Base-by-base conservation (phyloP, 2,329 filamentous ascomycete genomes). In the Alternaria conjuncta region DNA sequence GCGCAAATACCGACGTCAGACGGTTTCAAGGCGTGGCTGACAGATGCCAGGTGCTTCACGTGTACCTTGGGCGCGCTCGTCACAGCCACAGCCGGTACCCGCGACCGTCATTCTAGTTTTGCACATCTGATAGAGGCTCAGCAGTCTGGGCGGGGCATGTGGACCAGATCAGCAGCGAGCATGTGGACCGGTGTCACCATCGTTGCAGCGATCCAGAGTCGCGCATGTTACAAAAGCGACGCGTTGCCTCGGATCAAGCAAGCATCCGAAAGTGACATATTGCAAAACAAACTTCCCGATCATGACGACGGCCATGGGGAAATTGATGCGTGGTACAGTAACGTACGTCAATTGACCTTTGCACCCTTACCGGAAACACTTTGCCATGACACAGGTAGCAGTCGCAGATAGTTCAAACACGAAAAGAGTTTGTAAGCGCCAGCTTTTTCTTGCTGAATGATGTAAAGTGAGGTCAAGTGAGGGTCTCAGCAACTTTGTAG, bases 321-420 rank as follows among this genome's bases (percentile, higher is more conserved):
- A 23, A 23, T 20, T 30, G 44, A 21, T 15, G 12, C 21, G 13
- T 46, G 12, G 44, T 21, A 23, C 21, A 15, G 20, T 46, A 15
- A 32, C 12, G 13, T 25, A 32, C 11, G 15, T 26, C 43, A 32
- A 65, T 64, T 64, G 60, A 63, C n/a, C 28, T 8, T 23, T 50
- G 26, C 21, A 43, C 47, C 25, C 53, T 36, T 41, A 46, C 55
- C 44, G 53, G 67, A 62, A 64, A 68, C 53, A n/a, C 62, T 56
- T 61, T 60, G 61, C 62, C 61, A 66, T 57, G 56, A 53, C 57
- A 51, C 53, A 50, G 46, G 65, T 67, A 57, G 72, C 67, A 66
- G 59, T 0, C 3, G 13, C 5, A 18, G 18, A 51, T 44, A 45
- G 47, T 41, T 64, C 59, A 69, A 69, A 61, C 51, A 57, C 20